Percentiles rank a stretch among this genome's conserved stretches.
These are phyloP conservation scores for Podosphaera xanthii DNA, from an alignment of 2,329 filamentous ascomycete genomes.

Conservation along the genomic window DNA sequence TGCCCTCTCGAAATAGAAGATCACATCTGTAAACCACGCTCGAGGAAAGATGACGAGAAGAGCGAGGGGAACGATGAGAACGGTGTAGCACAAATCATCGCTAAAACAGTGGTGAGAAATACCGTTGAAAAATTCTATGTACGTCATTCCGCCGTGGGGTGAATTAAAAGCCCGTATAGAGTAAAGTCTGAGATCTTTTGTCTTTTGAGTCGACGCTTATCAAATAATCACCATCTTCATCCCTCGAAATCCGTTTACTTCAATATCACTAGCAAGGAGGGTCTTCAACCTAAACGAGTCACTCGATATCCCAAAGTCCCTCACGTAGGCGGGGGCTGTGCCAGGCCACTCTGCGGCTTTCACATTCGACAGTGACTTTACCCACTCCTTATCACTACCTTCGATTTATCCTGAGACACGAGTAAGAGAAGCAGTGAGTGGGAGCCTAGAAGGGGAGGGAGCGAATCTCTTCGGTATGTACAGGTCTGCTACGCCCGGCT, in stretches of 20 bases:
- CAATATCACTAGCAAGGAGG: not conserved
- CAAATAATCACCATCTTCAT: not conserved
- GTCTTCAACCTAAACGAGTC: not conserved
- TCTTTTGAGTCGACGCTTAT: not conserved
- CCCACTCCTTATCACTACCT: not conserved
- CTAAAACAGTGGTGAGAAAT: not conserved
- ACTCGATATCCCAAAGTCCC: not conserved
- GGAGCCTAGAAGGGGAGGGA: not conserved
- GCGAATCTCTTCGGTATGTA: not conserved
- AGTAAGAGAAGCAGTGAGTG: not conserved
- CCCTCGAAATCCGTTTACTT: not conserved
- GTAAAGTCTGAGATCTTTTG: not conserved
- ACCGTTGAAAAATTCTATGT: not conserved
- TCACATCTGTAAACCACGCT: not conserved
- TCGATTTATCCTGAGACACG: not conserved
- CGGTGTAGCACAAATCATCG: not conserved
- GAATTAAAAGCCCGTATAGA: not conserved
- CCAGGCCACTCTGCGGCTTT: not conserved
- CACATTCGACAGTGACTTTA: not conserved
- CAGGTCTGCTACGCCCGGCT: not conserved
- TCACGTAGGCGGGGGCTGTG: not conserved
- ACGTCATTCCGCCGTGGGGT: not conserved
- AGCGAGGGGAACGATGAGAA: not conserved
- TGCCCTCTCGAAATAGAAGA: not conserved
- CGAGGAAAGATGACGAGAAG: not conserved